A percentile compares a stretch with the other conserved stretches of the same genome.
Evolutionary conservation across 2,329 filamentous ascomycete genomes (phyloP).

Genomic region (Fusarium piperis): DNA sequence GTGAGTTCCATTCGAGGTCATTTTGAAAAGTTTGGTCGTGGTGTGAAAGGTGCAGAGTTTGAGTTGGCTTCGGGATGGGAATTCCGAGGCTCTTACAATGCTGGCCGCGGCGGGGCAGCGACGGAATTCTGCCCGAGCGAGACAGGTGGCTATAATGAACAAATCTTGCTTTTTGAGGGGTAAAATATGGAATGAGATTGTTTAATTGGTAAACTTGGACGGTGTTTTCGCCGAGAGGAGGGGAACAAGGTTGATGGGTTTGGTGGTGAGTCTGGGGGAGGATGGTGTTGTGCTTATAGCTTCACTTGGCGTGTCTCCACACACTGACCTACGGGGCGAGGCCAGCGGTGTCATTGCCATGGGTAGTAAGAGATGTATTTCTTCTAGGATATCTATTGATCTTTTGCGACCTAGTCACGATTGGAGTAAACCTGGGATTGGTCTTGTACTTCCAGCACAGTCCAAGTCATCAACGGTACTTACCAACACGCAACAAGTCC

Average conservation of each 20-base stretch:
- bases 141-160: neutral
- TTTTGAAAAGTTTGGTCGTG: neutral
- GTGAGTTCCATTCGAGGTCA: slow-evolving; percentile 9
- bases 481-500: neutral
- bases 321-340: neutral
- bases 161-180: neutral
- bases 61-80: neutral
- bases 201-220: neutral
- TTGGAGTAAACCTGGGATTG: neutral
- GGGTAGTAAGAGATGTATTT: neutral
- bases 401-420: neutral
- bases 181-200: neutral
- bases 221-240: neutral
- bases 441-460: neutral
- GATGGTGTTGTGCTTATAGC: neutral
- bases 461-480: neutral
- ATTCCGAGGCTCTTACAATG: slow-evolving; percentile 6
- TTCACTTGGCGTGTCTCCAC: neutral
- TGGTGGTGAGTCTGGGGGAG: neutral
- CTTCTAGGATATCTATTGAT: neutral
- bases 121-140: slow-evolving; percentile 15
- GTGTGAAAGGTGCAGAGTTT: neutral
- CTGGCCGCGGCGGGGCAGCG: neutral
- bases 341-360: neutral
- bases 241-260: neutral